These are phyloP conservation scores for Alternaria metachromatica DNA, from an alignment of 2,329 filamentous ascomycete genomes.

Conservation along the genomic window DNA sequence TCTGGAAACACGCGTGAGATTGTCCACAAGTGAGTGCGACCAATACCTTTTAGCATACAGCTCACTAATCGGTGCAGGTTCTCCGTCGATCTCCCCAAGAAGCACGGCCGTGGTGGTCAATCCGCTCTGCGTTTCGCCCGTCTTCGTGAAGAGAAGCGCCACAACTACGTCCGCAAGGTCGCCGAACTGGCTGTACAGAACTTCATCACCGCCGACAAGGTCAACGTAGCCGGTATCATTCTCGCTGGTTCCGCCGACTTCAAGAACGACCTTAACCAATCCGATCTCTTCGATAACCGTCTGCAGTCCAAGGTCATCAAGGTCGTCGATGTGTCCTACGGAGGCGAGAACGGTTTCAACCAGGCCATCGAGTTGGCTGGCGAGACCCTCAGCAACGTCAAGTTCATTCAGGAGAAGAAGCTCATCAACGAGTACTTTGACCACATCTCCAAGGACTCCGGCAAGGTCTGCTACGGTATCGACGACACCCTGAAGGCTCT, in stretches of 20 bases:
- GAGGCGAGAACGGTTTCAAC: conserved; percentile 99
- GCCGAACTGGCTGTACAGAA: conserved; percentile 98
- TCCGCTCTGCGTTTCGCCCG: conserved; percentile 98
- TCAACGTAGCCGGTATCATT: conserved; percentile 95
- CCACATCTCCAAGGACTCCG: conserved; percentile 97
- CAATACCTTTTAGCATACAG: not conserved
- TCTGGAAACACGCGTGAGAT: conserved; percentile 97
- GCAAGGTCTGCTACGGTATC: conserved; percentile 96
- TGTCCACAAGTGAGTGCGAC: conserved; percentile 73
- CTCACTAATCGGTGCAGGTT: conserved; percentile 56
- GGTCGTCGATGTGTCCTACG: conserved; percentile 98
- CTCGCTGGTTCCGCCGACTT: conserved; percentile 97
- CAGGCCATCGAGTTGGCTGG: conserved; percentile 95
- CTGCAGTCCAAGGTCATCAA: conserved; percentile 97
- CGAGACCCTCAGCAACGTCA: conserved; percentile 97
- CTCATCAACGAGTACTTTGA: conserved; percentile 99
- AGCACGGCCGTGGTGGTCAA: conserved; percentile 99
- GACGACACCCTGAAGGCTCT: conserved; percentile 97
- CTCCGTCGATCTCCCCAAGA: conserved; percentile 98
- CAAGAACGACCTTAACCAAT: conserved; percentile 98
- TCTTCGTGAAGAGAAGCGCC: conserved; percentile 98
- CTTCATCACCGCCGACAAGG: conserved; percentile 98
- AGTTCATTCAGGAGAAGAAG: conserved; percentile 99
- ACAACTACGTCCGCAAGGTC: conserved; percentile 99
- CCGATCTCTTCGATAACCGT: conserved; percentile 94